phyloP scores from a whole-genome alignment of 306 rosid genomes.

The Vachellia pachyceras region DNA sequence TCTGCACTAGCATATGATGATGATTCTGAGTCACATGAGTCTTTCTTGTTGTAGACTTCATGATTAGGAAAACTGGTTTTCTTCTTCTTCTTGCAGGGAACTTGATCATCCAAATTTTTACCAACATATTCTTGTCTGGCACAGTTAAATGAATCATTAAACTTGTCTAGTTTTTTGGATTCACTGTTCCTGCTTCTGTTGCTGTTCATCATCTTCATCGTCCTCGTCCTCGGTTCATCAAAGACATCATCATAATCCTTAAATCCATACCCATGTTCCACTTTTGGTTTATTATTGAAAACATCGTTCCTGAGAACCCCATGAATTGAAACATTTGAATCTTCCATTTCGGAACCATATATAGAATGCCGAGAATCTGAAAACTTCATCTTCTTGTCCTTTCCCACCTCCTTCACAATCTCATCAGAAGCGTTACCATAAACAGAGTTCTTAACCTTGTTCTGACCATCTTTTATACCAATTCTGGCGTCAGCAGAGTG shows the following conservation, averaged over 20 bases:
- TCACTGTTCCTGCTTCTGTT: constrained; percentile 36
- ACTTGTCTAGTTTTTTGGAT: constrained; percentile 46
- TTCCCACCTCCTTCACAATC: constrained; percentile 40
- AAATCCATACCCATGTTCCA: constrained; percentile 46
- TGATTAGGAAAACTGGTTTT: constrained; percentile 32
- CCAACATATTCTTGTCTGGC: constrained; percentile 46
- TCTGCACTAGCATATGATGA: constrained; percentile 59
- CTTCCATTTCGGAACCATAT: constrained; percentile 57
- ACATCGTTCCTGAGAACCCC: constrained; percentile 45
- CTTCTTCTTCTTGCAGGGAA: constrained; percentile 37
- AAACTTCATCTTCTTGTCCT: constrained; percentile 44
- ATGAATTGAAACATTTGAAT: constrained; percentile 58
- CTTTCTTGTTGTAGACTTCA: constrained; percentile 37
- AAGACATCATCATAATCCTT: constrained; percentile 26
- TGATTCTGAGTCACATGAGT: constrained; percentile 49
- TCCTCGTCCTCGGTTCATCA: constrained; percentile 23
- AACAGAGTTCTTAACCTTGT: constrained; percentile 32
- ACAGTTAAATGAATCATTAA: constrained; percentile 38
- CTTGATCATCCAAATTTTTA: constrained; percentile 34
- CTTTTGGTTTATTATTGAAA: constrained; percentile 48
- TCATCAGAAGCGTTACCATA: constrained; percentile 40
- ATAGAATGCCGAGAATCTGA: constrained; percentile 69
- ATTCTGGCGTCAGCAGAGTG: constrained; percentile 48
- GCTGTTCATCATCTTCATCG: constrained; percentile 27
- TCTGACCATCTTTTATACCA: constrained; percentile 28